These are phyloP conservation scores for Cylindrodendrum hubeiense DNA, from an alignment of 2,329 filamentous ascomycete species.

Conservation along the genomic window DNA sequence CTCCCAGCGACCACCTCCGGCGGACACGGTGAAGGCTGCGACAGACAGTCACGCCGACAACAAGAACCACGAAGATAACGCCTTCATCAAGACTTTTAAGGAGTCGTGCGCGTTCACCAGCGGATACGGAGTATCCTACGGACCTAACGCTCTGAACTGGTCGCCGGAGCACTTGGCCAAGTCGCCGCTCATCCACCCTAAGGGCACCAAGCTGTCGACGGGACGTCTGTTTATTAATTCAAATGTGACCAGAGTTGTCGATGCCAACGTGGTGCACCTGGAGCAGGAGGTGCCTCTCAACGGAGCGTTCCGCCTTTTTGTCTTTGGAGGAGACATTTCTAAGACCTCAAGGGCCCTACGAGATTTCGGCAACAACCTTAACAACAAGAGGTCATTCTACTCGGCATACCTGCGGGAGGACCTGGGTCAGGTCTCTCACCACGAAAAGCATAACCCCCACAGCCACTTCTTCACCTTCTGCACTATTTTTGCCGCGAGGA, in stretches of 20 bases:
- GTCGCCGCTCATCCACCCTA: slow-evolving; percentile 76
- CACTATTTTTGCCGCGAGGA: slow-evolving; percentile 77
- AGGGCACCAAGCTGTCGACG: slow-evolving; percentile 74
- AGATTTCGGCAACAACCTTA: slow-evolving; percentile 77
- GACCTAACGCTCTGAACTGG: slow-evolving; percentile 88
- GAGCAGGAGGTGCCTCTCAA: slow-evolving; percentile 93
- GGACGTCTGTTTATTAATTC: slow-evolving; percentile 83
- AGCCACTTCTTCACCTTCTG: slow-evolving; percentile 84
- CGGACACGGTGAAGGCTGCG: slow-evolving; percentile 78
- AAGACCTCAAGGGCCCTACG: slow-evolving; percentile 72
- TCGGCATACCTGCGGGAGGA: slow-evolving; percentile 73
- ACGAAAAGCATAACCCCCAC: slow-evolving; percentile 88
- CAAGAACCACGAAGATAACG: slow-evolving; percentile 69
- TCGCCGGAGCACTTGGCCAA: slow-evolving; percentile 77
- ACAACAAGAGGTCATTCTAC: slow-evolving; percentile 79
- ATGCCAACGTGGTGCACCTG: slow-evolving; percentile 90
- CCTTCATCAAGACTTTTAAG: slow-evolving; percentile 92
- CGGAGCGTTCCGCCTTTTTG: slow-evolving; percentile 86
- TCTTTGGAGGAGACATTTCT: slow-evolving; percentile 81
- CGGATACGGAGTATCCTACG: slow-evolving; percentile 90
- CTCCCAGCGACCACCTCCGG: slow-evolving; percentile 80
- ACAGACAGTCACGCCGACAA: slow-evolving; percentile 51
- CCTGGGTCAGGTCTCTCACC: slow-evolving; percentile 73
- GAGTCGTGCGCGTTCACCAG: slow-evolving; percentile 92
- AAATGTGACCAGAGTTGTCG: slow-evolving; percentile 86